Base-by-base conservation (phyloP, 768 basidiomycete species). In the Lactifluus volemus region DNA sequence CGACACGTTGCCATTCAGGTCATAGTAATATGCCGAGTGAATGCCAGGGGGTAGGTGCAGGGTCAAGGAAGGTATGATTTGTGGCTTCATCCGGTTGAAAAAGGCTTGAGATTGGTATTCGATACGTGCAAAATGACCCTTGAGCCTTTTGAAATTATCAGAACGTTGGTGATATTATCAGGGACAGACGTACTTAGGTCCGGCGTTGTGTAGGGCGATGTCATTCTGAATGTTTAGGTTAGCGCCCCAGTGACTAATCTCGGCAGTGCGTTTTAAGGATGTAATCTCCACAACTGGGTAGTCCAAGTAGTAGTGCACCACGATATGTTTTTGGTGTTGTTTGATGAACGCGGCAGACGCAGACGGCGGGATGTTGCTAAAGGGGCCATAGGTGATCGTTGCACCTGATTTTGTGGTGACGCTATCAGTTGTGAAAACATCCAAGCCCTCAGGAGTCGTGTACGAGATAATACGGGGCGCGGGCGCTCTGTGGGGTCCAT, bases 211-310 rank as follows among this genome's bases (percentile, higher is more conserved):
- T n/a, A 99, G 75, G 59, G 80, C 70, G 62, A 97, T 83, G 38
- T 89, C 82, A 73, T 99, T 94, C 71, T 98, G 84, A 34, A 95
- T 87, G 69, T 98, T 97, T 41, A 99, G 71, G 72, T 97, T 97
- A 45, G 85, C 84, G 38, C 96, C 95, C 97, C 96, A 98, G 70
- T 98, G 96, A 65, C 93, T 96, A 65, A 99, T 85, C 74, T 99
- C 96, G 2, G 86, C 92, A 0, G 79, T 68, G 52, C 97, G 85
- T 61, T 82, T 79, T 36, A 97, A 80, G 47, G 78, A 84, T 36
- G 77, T 79, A 54, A 98, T 76, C 65, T 92, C 84, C 25, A 94
- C 70, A 47, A 97, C 82, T 0, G 96, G 92, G 61, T 85, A 78
- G n/a, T 86, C 89, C 60, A 87, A 86, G 65, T 79, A 76, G 74